These are phyloP conservation scores for Nothopassalora personata DNA, from an alignment of 2,329 filamentous ascomycete species.

Conservation along the genomic window DNA sequence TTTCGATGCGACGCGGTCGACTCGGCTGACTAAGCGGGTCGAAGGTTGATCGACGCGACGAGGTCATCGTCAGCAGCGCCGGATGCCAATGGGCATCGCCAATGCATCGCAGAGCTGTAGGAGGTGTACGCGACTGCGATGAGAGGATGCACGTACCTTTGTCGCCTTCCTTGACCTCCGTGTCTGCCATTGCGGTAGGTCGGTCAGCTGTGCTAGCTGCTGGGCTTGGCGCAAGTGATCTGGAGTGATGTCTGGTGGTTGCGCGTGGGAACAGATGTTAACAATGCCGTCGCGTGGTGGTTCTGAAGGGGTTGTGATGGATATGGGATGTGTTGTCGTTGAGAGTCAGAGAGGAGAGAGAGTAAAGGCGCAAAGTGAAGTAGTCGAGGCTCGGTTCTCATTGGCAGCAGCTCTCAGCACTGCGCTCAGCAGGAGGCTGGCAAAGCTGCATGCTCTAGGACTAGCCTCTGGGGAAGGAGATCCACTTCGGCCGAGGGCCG, in stretches of 20 bases:
- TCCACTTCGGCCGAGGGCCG: neutral
- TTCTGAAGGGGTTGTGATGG: conserved; percentile 10
- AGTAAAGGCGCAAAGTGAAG: neutral
- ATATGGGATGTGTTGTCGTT: neutral
- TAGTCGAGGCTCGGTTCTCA: neutral
- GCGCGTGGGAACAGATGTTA: conserved; percentile 10
- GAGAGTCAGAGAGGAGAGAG: conserved; percentile 1
- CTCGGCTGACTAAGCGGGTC: conserved; percentile 20
- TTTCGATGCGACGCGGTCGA: neutral
- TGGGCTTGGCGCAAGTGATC: conserved; percentile 20
- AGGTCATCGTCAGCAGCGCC: conserved; percentile 1
- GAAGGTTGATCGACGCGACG: conserved; percentile 15
- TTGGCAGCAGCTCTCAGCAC: neutral
- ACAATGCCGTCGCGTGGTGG: conserved; percentile 19
- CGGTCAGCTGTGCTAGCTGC: conserved; percentile 3
- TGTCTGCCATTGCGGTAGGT: conserved; percentile 38
- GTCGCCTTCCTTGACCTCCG: conserved; percentile 46
- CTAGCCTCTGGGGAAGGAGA: neutral
- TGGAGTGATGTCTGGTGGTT: conserved; percentile 6
- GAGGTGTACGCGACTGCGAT: conserved; percentile 12
- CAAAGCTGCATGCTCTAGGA: neutral
- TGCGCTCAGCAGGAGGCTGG: neutral
- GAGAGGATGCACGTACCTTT: conserved; percentile 24
- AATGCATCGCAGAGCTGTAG: conserved; percentile 13
- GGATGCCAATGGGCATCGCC: conserved; percentile 9